Base-by-base conservation (phyloP, 2,329 filamentous ascomycete species). In the Lasiodiplodia sp. region DNA sequence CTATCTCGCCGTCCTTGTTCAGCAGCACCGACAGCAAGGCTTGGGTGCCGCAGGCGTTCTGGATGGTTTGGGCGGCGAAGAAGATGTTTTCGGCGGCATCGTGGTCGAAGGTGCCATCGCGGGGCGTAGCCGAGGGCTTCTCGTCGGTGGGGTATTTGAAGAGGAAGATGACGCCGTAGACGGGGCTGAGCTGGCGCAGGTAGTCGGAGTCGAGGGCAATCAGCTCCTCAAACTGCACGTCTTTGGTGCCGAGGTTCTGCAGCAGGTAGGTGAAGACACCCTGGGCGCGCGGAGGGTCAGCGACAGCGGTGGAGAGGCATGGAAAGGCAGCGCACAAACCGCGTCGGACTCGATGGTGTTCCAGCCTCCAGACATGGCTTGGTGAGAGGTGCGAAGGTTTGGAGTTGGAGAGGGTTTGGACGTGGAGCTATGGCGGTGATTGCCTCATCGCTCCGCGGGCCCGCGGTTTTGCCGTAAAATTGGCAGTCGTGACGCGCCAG, bases 291-390 rank as follows among this genome's bases (percentile, higher is more conserved):
- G 18, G 28, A 31, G n/a, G 23, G 38, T 53, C 16, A 53, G 23
- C 53, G n/a, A 21, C 31, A 10, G 58, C 25, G 25, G 38, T 3
- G 10, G n/a, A 28, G n/a, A 21, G 47, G 37, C 51, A 51, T 10
- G n/a, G 51, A 12, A 23, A 63, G 57, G 63, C 55, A 68, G 70
- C 72, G 69, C 70, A 83, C 88, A 74, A 87, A 97, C 94, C 80
- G 95, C 95, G 84, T 98, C 95, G 71, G 93, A 97, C 82, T 98
- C 95, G 78, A 98, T 97, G 49, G 95, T 98, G 81, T 96, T 97
- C 95, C 95, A 98, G 71, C 95, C 94, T 74, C 90, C 92, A 52
- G 78, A 79, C 78, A 79, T 79, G 67, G 63, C 73, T 68, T 14
- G 23, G 47, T 25, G 31, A 60, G 51, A n/a, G 16, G 12, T 23